phyloP scores from a whole-genome alignment of 495 filamentous ascomycete genomes.

The Trichocladium uniseriatum region DNA sequence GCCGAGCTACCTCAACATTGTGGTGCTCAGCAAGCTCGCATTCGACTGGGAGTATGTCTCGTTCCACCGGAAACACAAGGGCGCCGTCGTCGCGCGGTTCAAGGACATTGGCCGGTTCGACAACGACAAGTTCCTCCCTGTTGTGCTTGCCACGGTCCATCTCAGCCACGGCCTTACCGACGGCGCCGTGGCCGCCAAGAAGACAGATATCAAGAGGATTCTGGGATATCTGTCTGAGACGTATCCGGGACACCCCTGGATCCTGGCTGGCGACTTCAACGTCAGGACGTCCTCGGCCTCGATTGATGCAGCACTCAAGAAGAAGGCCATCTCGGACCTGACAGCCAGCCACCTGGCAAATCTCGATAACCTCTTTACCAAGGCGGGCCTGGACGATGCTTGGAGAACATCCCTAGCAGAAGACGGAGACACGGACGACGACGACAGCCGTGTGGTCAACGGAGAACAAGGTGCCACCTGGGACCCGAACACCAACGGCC shows the following conservation, averaged over 20 bases:
- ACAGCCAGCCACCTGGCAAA: slow-evolving; percentile 23
- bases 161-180: slow-evolving; percentile 46
- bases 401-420: slow-evolving; percentile 23
- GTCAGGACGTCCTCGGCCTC: slow-evolving; percentile 42
- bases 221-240: slow-evolving; percentile 29
- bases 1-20: slow-evolving; percentile 44
- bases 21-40: slow-evolving; percentile 40
- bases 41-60: slow-evolving; percentile 44
- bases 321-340: slow-evolving; percentile 33
- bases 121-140: slow-evolving; percentile 12
- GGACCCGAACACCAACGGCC: slow-evolving; percentile 41
- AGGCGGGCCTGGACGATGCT: slow-evolving; percentile 33
- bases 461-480: slow-evolving; percentile 52
- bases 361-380: slow-evolving; percentile 28
- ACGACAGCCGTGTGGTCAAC: slow-evolving; percentile 17
- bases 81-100: slow-evolving; percentile 38
- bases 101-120: slow-evolving; percentile 22
- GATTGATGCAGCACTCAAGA: slow-evolving; percentile 39
- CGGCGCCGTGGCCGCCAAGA: slow-evolving; percentile 42
- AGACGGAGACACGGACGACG: slow-evolving; percentile 10
- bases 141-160: slow-evolving; percentile 45
- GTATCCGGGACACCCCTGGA: slow-evolving; percentile 34
- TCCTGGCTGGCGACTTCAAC: slow-evolving; percentile 53
- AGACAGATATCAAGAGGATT: slow-evolving; percentile 36
- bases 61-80: slow-evolving; percentile 41